These are phyloP conservation scores for Acmispon strigosus DNA, from an alignment of 306 rosid species.

Conservation along the genomic window DNA sequence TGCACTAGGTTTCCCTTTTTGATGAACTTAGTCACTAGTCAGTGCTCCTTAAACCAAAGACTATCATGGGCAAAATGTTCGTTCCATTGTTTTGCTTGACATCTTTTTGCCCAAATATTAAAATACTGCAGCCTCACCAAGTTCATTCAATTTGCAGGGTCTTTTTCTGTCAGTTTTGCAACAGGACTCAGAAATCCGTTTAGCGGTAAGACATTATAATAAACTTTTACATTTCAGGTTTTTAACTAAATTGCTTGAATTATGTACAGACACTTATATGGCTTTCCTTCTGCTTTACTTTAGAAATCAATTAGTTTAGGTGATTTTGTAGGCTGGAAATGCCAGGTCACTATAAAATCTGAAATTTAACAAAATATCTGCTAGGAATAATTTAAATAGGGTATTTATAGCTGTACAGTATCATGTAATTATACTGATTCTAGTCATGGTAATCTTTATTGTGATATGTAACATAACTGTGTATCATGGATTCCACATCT, in stretches of 20 bases:
- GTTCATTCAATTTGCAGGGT: slow-evolving; percentile 57
- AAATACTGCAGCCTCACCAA: slow-evolving; percentile 14
- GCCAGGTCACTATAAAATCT: slow-evolving; percentile 7
- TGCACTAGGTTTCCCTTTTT: too few relatives aligned
- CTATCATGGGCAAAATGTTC: background rate
- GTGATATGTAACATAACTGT: too few relatives aligned
- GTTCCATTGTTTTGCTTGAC: background rate
- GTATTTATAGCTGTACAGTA: too few relatives aligned
- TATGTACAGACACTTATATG: background rate
- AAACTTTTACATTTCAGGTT: background rate
- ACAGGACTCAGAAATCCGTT: slow-evolving; percentile 71
- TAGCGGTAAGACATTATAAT: slow-evolving; percentile 61
- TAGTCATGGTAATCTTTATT: too few relatives aligned
- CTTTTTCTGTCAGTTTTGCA: slow-evolving; percentile 65
- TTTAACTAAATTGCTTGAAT: background rate
- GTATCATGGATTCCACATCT: too few relatives aligned
- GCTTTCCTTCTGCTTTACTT: background rate
- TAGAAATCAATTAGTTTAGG: background rate
- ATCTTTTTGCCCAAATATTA: background rate
- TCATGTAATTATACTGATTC: too few relatives aligned
- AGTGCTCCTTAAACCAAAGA: background rate
- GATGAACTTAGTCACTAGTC: background rate
- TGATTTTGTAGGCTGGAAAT: slow-evolving; percentile 7
- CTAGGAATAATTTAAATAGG: too few relatives aligned
- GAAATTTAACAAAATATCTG: too few relatives aligned